Evolutionary conservation across 2,329 filamentous ascomycete genomes (phyloP), one percentile per base, ranked within the genome.

Genomic region (Colletotrichum cereale): DNA sequence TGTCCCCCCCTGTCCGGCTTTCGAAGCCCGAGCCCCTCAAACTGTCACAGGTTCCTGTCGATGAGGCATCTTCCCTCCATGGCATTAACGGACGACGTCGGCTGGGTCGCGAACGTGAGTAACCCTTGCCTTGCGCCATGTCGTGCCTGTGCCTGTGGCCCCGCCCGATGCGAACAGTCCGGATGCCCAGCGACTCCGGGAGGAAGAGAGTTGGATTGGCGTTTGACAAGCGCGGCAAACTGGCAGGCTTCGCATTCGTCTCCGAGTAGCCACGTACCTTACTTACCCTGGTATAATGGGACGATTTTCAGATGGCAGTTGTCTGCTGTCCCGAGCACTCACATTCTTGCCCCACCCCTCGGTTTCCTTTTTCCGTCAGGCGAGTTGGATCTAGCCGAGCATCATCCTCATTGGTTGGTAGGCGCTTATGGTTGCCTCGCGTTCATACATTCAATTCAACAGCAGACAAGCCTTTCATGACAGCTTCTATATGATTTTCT

Each of bases 31-130:
- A 62, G 24, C 60, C 34, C 58, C 63, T 56, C 24, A 26, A 40
- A 34, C n/a, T 73, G 68, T 72, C 64, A 31, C 63, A 72, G 63
- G 36, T 56, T 38, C 8, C 48, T 34, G 57, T 71, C 67, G 57
- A 57, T 58, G 67, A 71, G 50, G 66, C 62, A 62, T 55, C 61
- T 38, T 36, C 50, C 50, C 29, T 47, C 26, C 57, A 70, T 26
- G 48, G 69, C 69, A 70, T 70, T 70, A 24, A 65, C 52, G 48
- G 26, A 24, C 31, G 21, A 50, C 24, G 38, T 26, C 40, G 26
- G 14, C 29, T 55, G 44, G 36, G 11, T 34, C 11, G 50, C 58
- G 34, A 29, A 50, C 50, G 34, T 44, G 11, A 50, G 60, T 52
- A 18, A 42, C 60, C 34, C 38, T 50, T 36, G 26, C 34, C 38